Percentiles rank a stretch among this genome's conserved stretches.
Conservation (phyloP, 495 filamentous ascomycete genomes). For the Aspergillus coremiiformis region DNA sequence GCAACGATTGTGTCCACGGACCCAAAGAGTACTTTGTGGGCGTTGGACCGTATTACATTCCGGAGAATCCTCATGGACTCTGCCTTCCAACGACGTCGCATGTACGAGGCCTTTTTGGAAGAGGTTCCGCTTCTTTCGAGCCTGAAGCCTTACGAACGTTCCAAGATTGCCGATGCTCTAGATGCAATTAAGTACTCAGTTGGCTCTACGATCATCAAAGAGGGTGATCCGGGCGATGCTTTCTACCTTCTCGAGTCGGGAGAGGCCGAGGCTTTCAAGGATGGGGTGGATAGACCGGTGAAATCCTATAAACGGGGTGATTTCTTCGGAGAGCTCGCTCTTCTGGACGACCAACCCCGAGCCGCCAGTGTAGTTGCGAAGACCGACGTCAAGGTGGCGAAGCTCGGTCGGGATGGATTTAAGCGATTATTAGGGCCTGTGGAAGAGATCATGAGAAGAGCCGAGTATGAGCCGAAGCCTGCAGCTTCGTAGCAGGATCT, state of each 20-base stretch:
- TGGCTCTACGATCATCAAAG: constrained; percentile 75
- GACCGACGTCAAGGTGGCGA: constrained; percentile 85
- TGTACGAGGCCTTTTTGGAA: constrained; percentile 97
- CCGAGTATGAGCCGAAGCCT: constrained; percentile 45
- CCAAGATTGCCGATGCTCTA: constrained; percentile 94
- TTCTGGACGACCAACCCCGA: constrained; percentile 87
- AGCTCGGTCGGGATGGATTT: constrained; percentile 87
- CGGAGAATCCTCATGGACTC: constrained; percentile 97
- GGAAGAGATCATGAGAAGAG: constrained; percentile 88
- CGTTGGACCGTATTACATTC: constrained; percentile 91
- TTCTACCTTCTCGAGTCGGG: constrained; percentile 91
- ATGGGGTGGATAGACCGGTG: constrained; percentile 53
- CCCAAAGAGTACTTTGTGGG: constrained; percentile 76
- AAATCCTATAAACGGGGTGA: constrained; percentile 83
- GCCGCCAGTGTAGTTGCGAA: constrained; percentile 81
- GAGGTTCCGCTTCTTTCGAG: constrained; percentile 84
- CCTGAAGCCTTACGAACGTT: constrained; percentile 82
- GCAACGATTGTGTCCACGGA: constrained; percentile 87
- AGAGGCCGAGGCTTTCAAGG: constrained; percentile 79
- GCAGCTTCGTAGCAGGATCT: constrained; percentile 7
- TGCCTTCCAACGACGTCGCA: constrained; percentile 86
- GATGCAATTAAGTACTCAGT: constrained; percentile 80
- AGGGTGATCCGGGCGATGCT: constrained; percentile 85
- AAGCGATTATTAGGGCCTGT: constrained; percentile 89
- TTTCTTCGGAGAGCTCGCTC: constrained; percentile 91